Evolutionary conservation across 2,329 filamentous ascomycete genomes (phyloP), one percentile per base, ranked within the genome.

Genomic region (Aspergillus novofumigatus): DNA sequence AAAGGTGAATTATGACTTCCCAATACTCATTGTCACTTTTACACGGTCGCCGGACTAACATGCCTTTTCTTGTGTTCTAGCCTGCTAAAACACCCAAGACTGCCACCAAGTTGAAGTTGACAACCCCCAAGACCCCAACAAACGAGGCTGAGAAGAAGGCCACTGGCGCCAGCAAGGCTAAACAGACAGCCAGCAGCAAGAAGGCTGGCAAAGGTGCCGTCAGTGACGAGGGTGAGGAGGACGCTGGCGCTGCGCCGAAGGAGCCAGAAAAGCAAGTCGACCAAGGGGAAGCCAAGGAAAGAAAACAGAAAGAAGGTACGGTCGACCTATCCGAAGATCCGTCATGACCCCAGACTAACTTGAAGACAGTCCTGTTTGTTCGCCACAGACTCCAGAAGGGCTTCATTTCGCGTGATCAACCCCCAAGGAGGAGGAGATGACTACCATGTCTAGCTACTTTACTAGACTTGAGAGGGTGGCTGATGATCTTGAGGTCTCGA

Each of bases 351-450:
- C 11, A 49, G 48, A 44, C 63, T 71, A 61, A 71, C 52, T 20
- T 17, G 29, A 45, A 3, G 54, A 3, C 53, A 84, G 91, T 99
- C n/a, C 79, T 97, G 32, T 97, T 95, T 74, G 83, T 97, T 42
- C 89, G 94, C 62, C 93, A 99, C 77, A 91, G 92, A 73, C 86
- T 99, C 35, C 94, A 99, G 72, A 95, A 96, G 73, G 92, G 92
- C 0, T 92, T 99, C 67, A 81, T 99, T 47, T 90, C 89, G 23
- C 85, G 90, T 58, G 92, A 96, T 63, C 85, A 90, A 65, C 84
- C 87, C 92, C 93, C n/a, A 89, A 92, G 74, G 90, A 91, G 66
- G 86, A 92, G 25, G 80, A 80, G 57, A 80, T 79, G 77, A 72
- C 71, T 0, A 63, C 69, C 35, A 78, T 79, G 75, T 75, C 75